Percentiles rank a stretch among this genome's conserved stretches.
Conservation (phyloP, 768 basidiomycete genomes). For the Hygrocybe punicea region DNA sequence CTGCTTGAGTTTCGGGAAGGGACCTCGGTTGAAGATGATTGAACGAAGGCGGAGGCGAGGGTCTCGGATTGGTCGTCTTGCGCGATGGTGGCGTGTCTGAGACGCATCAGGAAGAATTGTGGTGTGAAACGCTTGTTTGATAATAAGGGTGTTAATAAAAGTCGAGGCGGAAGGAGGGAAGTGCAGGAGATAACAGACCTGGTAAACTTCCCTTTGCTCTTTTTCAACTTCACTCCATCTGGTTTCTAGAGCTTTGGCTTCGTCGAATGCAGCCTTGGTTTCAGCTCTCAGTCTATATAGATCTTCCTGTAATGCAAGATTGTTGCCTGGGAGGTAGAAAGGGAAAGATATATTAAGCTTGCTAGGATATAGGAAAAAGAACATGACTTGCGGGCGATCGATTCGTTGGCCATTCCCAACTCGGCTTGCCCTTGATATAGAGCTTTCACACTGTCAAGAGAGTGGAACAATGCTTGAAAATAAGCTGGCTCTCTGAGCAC, state of each 20-base stretch:
- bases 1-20: conserved; percentile 36
- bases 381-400: conserved; percentile 69
- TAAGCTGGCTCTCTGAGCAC: conserved; percentile 75
- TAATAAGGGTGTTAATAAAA: too few species aligned
- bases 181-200: conserved; percentile 46
- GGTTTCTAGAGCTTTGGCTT: conserved; percentile 76
- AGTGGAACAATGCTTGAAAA: conserved; percentile 85
- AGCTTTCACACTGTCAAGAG: conserved; percentile 66
- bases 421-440: conserved; percentile 75
- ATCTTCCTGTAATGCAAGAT: conserved; percentile 69
- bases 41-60: conserved; percentile 78
- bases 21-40: conserved; percentile 37
- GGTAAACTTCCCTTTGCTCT: conserved; percentile 86
- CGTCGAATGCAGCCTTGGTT: conserved; percentile 83
- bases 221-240: conserved; percentile 85
- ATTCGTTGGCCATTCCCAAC: conserved; percentile 79
- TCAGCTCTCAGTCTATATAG: conserved; percentile 75
- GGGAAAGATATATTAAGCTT: too few species aligned
- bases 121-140: conserved; percentile 88
- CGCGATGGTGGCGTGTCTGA: conserved; percentile 82
- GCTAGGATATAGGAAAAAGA: neutral
- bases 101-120: conserved; percentile 83
- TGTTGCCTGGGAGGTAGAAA: too few species aligned
- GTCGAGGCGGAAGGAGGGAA: neutral
- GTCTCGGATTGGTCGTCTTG: conserved; percentile 89